A percentile compares a stretch with the other conserved stretches of the same genome.
These are phyloP conservation scores for Gentiana macrophylla DNA, from an alignment of 257 asterid species.

Conservation along the genomic window DNA sequence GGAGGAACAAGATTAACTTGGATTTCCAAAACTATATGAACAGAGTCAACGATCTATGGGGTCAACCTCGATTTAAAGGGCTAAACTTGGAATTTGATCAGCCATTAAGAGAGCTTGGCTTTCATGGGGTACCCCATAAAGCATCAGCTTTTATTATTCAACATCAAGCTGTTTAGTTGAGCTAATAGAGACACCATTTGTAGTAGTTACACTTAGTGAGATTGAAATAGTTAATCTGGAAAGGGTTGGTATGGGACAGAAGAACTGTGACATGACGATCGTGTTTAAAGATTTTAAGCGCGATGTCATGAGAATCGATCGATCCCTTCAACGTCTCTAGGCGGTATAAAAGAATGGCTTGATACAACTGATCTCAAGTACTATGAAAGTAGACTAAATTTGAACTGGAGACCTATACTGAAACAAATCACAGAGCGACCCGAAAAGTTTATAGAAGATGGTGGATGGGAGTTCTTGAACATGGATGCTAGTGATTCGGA, in stretches of 20 bases:
- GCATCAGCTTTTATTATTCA: conserved; percentile 10
- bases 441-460: conserved; percentile 11
- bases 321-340: conserved; percentile 9
- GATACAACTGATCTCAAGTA: conserved; percentile 13
- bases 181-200: conserved; percentile 8
- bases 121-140: conserved; percentile 14
- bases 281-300: conserved; percentile 13
- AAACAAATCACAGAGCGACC: conserved; percentile 10
- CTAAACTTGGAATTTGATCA: conserved; percentile 10
- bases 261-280: conserved; percentile 13
- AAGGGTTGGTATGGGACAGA: conserved; percentile 13
- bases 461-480: conserved; percentile 13
- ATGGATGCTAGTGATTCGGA: conserved; percentile 13
- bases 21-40: conserved; percentile 11
- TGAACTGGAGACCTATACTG: conserved; percentile 11
- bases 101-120: conserved; percentile 14
- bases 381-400: conserved; percentile 10
- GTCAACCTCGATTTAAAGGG: conserved; percentile 8
- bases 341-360: conserved; percentile 12
- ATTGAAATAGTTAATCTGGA: conserved; percentile 12
- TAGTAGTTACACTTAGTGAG: conserved; percentile 8
- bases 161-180: conserved; percentile 9
- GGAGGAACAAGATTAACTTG: conserved; percentile 9
- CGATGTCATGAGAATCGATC: conserved; percentile 12
- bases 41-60: conserved; percentile 10